Base-by-base conservation (phyloP, 306 rosid genomes). In the Delonix regia region DNA sequence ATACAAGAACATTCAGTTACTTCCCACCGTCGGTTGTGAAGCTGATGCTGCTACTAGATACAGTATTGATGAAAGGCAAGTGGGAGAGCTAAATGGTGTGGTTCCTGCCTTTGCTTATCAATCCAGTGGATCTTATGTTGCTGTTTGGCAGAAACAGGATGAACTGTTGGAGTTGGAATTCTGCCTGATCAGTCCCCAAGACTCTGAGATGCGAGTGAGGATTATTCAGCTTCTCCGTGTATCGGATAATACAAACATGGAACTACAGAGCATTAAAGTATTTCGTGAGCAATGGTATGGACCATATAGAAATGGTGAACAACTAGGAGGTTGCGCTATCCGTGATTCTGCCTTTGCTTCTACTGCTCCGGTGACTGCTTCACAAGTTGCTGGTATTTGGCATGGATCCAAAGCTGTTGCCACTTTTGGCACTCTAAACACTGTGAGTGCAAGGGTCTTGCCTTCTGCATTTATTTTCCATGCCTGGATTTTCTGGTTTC, bases 281-380 rank as follows among this genome's bases (percentile, higher is more conserved):
- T 90, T 82, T 86, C 85, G 93, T 49, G 99, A 95, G 86, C 96
- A 88, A 82, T 95, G 99, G 98, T 95, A 95, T 63, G 98, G 99
- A n/a, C 99, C 99, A 56, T 95, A 86, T 86, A 91, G 97, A 84
- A 88, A 95, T 36, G 99, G 99, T 11, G 98, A 95, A 3, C 99
- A 95, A 83, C 86, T 95, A 16, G 99, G 99, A 33, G 99, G 99
- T 65, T 95, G 99, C 60, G 86, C 98, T 12, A 91, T 95, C 64
- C 87, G 85, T 2, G 97, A 95, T 81, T 93, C 99, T 36, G 94
- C 94, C 28, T 93, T 95, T 77, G 98, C 99, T 64, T 78, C 98
- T 62, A 88, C 97, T 0, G 76, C 89, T 59, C 89, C 93, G 45
- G 47, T 82, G 86, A 41, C 72, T 73, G 93, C 92, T 82, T 88